A percentile compares a stretch with the other conserved stretches of the same genome.
These are phyloP conservation scores for Gamsiella multidivaricata DNA, from an alignment of 192 early-diverging fungal species.

Conservation along the genomic window DNA sequence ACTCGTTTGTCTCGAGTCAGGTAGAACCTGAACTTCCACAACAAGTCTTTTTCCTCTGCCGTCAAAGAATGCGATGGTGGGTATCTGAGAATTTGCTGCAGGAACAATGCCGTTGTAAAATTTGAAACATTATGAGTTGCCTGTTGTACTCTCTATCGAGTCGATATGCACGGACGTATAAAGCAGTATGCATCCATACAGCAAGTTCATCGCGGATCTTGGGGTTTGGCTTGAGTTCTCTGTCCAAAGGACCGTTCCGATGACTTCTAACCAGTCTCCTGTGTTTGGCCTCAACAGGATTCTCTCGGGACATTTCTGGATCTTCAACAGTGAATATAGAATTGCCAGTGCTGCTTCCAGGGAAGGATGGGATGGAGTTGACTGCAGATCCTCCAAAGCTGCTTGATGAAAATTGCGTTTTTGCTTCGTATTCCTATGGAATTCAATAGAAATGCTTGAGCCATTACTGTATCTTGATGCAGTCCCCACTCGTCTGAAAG, in stretches of 20 bases:
- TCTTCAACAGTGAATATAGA: constrained; percentile 75
- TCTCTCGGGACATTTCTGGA: constrained; percentile 89
- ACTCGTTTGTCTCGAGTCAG: constrained; percentile 92
- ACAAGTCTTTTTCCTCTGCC: constrained; percentile 90
- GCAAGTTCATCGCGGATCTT: constrained; percentile 96
- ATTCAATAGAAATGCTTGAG: neutral
- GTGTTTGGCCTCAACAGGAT: constrained; percentile 96
- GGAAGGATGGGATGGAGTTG: constrained; percentile 24
- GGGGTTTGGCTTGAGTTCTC: constrained; percentile 97
- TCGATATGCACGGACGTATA: neutral
- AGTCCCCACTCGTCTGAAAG: too few species aligned
- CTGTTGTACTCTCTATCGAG: neutral
- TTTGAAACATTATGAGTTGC: too few species aligned
- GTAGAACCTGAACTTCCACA: constrained; percentile 99
- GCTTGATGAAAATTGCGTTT: constrained; percentile 6
- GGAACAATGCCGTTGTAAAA: neutral
- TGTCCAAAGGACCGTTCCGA: constrained; percentile 88
- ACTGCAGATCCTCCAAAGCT: constrained; percentile 19
- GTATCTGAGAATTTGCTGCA: constrained; percentile 88
- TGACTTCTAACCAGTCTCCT: constrained; percentile 89
- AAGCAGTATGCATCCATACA: constrained; percentile 55
- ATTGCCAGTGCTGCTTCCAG: constrained; percentile 8
- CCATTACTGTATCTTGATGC: too few species aligned
- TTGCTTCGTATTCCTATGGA: constrained; percentile 66
- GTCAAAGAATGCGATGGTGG: constrained; percentile 89